Conservation (phyloP, 805 yeast species). For the Starmerella gropengiesseri region DNA sequence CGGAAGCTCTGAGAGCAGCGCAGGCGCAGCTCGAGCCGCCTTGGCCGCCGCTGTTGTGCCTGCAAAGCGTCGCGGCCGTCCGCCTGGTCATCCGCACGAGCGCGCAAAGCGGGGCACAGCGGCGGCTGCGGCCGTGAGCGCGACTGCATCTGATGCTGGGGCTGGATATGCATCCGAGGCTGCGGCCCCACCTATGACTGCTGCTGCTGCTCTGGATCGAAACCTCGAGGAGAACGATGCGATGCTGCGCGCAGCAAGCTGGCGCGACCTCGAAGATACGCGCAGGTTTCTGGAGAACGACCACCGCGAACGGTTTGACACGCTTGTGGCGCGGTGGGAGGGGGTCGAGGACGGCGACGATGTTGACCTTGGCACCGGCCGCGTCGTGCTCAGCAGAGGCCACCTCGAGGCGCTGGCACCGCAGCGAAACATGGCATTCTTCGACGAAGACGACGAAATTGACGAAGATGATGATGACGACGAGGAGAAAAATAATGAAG, state of each 20-base stretch:
- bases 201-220: too few species aligned
- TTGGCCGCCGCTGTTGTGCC: constrained; percentile 1
- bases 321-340: constrained; percentile 13
- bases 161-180: neutral
- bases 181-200: neutral
- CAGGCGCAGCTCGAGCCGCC: neutral
- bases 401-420: constrained; percentile 19
- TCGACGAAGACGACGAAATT: constrained; percentile 6
- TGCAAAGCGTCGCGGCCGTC: neutral
- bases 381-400: constrained; percentile 16
- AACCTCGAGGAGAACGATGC: constrained; percentile 12
- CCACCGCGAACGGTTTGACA: constrained; percentile 10
- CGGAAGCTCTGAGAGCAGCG: neutral
- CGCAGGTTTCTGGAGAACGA: constrained; percentile 14
- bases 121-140: neutral
- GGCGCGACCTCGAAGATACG: constrained; percentile 19
- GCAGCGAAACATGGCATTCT: constrained; percentile 6
- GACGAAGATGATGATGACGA: constrained; percentile 3
- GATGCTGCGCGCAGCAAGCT: constrained; percentile 6
- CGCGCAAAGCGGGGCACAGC: neutral
- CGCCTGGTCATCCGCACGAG: neutral
- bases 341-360: constrained; percentile 20
- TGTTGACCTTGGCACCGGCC: constrained; percentile 19
- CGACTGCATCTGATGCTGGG: neutral
- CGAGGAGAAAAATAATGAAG: neutral